A percentile compares a stretch with the other conserved stretches of the same genome.
These are phyloP conservation scores for Cercospora sesami DNA, from an alignment of 2,329 filamentous ascomycete species.

Conservation along the genomic window DNA sequence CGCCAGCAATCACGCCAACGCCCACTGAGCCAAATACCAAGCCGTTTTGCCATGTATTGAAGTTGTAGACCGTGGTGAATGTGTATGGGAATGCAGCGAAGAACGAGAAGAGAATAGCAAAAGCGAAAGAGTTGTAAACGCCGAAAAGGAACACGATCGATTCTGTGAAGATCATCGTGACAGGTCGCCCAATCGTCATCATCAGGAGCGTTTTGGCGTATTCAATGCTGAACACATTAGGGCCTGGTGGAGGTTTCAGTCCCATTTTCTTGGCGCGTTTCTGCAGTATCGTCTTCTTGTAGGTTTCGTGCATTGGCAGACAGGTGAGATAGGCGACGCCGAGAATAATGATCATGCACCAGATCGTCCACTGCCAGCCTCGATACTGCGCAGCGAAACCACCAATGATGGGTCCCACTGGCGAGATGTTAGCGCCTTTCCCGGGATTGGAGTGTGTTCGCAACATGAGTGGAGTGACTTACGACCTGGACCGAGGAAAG, in stretches of 20 bases:
- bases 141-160: slow-evolving; percentile 40
- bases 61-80: slow-evolving; percentile 70
- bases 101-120: slow-evolving; percentile 37
- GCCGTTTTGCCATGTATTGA: slow-evolving; percentile 75
- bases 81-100: slow-evolving; percentile 39
- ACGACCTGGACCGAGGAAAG: slow-evolving; percentile 44
- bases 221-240: slow-evolving; percentile 32
- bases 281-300: slow-evolving; percentile 52
- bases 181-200: slow-evolving; percentile 37
- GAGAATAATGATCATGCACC: slow-evolving; percentile 47
- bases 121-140: slow-evolving; percentile 37
- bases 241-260: slow-evolving; percentile 30
- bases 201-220: slow-evolving; percentile 36
- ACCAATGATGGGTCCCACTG: slow-evolving; percentile 31
- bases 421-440: neutral
- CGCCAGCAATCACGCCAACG: slow-evolving; percentile 63
- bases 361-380: slow-evolving; percentile 48
- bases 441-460: neutral
- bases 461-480: slow-evolving; percentile 19
- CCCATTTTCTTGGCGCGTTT: slow-evolving; percentile 39
- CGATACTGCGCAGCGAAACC: slow-evolving; percentile 47
- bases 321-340: slow-evolving; percentile 41
- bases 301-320: slow-evolving; percentile 56
- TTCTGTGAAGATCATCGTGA: slow-evolving; percentile 40
- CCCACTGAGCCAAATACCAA: slow-evolving; percentile 73